Evolutionary conservation across 1,139 yeast genomes (phyloP).

Genomic region (Zygosaccharomyces sapae): DNA sequence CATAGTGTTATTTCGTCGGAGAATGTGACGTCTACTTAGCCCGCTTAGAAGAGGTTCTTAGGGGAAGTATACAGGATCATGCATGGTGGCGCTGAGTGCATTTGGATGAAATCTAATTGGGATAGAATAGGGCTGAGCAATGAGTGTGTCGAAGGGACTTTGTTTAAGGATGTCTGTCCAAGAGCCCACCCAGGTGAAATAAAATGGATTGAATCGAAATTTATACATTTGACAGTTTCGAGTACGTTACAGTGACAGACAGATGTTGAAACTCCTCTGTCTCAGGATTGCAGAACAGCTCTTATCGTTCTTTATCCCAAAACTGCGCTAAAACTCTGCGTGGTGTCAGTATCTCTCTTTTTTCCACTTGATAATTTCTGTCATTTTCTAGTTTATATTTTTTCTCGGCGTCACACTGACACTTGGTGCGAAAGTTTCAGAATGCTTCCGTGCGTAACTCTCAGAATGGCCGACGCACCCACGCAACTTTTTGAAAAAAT

Average conservation of each 20-base stretch:
- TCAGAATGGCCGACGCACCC: conserved; percentile 4
- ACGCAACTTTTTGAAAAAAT: conserved; percentile 3
- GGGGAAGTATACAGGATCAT: neutral
- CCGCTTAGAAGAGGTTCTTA: neutral
- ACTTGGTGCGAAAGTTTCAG: neutral
- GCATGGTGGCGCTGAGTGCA: neutral
- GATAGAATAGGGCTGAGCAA: too few relatives aligned
- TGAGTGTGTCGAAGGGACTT: too few relatives aligned
- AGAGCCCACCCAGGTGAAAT: too few relatives aligned
- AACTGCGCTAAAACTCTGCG: too few relatives aligned
- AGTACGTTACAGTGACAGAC: neutral
- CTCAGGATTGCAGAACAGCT: neutral
- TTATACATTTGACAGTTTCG: neutral
- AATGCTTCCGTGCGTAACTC: neutral
- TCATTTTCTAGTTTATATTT: too few relatives aligned
- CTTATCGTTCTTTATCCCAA: too few relatives aligned
- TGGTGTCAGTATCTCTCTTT: too few relatives aligned
- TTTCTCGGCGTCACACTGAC: neutral
- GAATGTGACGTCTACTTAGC: neutral
- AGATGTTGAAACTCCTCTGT: neutral
- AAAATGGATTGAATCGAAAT: neutral
- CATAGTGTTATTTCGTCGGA: neutral
- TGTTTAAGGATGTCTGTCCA: too few relatives aligned
- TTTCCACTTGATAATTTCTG: too few relatives aligned
- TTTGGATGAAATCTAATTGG: neutral